Conservation (phyloP, 2,329 filamentous ascomycete species). For the Gremmenia infestans region DNA sequence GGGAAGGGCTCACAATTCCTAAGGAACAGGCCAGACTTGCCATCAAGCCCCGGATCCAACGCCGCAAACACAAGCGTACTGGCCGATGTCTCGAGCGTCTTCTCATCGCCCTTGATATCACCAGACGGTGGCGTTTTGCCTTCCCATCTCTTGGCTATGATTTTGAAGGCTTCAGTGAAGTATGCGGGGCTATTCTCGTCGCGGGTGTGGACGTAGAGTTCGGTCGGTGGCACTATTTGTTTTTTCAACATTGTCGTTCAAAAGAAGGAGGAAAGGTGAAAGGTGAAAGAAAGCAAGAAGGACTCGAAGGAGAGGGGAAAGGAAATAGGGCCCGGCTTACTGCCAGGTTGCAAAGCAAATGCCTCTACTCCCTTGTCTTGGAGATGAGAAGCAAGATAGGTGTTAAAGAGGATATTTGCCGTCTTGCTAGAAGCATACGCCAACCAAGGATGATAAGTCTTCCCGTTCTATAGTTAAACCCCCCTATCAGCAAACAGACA, state of each 20-base stretch:
- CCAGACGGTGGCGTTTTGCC: neutral
- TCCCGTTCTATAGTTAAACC: slow-evolving; percentile 18
- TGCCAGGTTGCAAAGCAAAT: slow-evolving; percentile 30
- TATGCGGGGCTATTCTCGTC: neutral
- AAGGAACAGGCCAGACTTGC: neutral
- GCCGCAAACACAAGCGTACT: neutral
- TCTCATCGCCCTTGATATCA: neutral
- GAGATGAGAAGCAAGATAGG: slow-evolving; percentile 25
- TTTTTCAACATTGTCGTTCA: neutral
- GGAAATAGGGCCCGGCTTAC: neutral
- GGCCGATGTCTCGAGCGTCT: neutral
- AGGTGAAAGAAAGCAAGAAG: neutral
- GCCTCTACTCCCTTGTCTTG: slow-evolving; percentile 21
- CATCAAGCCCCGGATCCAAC: neutral
- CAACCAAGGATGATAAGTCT: slow-evolving; percentile 31
- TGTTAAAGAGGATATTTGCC: slow-evolving; percentile 32
- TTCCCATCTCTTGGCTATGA: neutral
- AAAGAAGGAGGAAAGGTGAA: neutral
- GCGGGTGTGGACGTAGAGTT: neutral
- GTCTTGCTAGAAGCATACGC: slow-evolving; percentile 35
- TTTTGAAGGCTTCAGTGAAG: neutral
- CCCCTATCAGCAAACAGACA: slow-evolving; percentile 30
- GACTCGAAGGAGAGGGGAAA: neutral
- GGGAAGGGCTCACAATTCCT: neutral
- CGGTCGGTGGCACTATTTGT: neutral